A percentile compares a stretch with the other conserved stretches of the same genome.
Evolutionary conservation across 805 yeast genomes (phyloP).

Genomic region (Ogataea dorogensis): DNA sequence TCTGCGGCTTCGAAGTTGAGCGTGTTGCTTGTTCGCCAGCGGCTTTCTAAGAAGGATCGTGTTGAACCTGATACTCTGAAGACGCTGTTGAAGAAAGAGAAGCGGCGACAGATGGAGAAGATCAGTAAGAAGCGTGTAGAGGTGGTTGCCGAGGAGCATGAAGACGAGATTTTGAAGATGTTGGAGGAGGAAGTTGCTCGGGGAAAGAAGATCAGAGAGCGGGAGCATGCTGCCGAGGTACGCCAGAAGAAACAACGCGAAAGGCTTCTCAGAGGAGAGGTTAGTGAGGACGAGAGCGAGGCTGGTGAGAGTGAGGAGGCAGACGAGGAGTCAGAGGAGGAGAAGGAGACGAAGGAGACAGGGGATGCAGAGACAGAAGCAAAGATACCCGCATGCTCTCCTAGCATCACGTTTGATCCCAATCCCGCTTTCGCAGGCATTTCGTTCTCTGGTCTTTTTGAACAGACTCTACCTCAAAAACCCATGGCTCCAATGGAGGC

Average conservation of each 20-base stretch:
- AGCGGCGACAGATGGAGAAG: conserved; percentile 16
- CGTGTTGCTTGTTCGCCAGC: conserved; percentile 17
- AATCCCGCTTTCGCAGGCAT: conserved; percentile 12
- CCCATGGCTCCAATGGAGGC: conserved; percentile 21
- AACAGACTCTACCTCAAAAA: conserved; percentile 23
- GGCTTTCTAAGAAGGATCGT: conserved; percentile 14
- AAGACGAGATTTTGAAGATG: conserved; percentile 24
- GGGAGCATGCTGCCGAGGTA: conserved; percentile 17
- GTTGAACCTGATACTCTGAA: conserved; percentile 15
- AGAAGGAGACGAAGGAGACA: conserved; percentile 20
- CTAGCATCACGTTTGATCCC: conserved; percentile 17
- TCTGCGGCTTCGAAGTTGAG: conserved; percentile 15
- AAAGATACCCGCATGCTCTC: conserved; percentile 6
- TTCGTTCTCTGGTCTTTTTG: conserved; percentile 29
- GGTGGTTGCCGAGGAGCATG: conserved; percentile 12
- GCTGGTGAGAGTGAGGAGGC: conserved; percentile 27
- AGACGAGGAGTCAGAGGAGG: conserved; percentile 25
- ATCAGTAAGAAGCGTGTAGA: conserved; percentile 15
- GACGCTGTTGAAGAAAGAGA: conserved; percentile 18
- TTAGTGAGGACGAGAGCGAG: conserved; percentile 33
- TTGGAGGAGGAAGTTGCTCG: conserved; percentile 25
- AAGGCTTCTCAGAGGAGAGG: conserved; percentile 23
- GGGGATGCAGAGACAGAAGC: conserved; percentile 14
- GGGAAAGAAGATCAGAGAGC: conserved; percentile 14
- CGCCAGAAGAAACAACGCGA: conserved; percentile 12